These are phyloP conservation scores for Peronospora tabacina DNA, from an alignment of 352 stramenopile species.

Conservation along the genomic window DNA sequence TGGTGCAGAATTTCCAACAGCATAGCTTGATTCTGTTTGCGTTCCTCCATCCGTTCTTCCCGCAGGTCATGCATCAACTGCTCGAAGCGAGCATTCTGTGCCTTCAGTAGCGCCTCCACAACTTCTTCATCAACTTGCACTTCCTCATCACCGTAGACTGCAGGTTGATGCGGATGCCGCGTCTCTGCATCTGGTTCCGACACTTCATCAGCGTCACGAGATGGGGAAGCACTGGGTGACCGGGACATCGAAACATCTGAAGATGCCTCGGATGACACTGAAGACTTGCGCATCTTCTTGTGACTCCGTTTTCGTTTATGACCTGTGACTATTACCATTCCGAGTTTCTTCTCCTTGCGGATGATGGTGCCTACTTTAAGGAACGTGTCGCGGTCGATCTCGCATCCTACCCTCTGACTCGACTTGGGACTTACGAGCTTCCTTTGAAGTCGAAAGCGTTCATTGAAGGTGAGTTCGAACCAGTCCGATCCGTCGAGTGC, in stretches of 20 bases:
- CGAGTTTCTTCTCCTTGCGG: constrained; percentile 30
- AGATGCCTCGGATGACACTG: constrained; percentile 23
- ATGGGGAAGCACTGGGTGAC: constrained; percentile 15
- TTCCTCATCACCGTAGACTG: constrained; percentile 9
- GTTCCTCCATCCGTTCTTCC: constrained; percentile 30
- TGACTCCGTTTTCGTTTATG: constrained; percentile 25
- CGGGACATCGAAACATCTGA: constrained; percentile 6
- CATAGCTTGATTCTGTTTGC: constrained; percentile 30
- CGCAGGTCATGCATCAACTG: constrained; percentile 26
- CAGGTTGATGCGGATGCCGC: background rate
- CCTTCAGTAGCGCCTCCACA: constrained; percentile 24
- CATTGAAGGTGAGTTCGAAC: constrained; percentile 27
- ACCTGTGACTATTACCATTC: constrained; percentile 16
- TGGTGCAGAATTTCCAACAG: constrained; percentile 29
- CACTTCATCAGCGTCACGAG: constrained; percentile 20
- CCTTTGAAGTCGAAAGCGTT: constrained; percentile 26
- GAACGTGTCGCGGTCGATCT: constrained; percentile 25
- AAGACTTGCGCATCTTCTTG: constrained; percentile 18
- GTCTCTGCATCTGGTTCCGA: constrained; percentile 14
- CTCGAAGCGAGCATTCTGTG: constrained; percentile 29
- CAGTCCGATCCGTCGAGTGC: constrained; percentile 28
- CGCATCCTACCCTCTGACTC: constrained; percentile 29
- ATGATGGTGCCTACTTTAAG: constrained; percentile 24
- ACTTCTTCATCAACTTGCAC: constrained; percentile 24
- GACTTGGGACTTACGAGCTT: constrained; percentile 30